Evolutionary conservation across 176 grass and related monocot species (phyloP), one percentile per base, ranked within the genome.

Genomic region (Carex pumila): DNA sequence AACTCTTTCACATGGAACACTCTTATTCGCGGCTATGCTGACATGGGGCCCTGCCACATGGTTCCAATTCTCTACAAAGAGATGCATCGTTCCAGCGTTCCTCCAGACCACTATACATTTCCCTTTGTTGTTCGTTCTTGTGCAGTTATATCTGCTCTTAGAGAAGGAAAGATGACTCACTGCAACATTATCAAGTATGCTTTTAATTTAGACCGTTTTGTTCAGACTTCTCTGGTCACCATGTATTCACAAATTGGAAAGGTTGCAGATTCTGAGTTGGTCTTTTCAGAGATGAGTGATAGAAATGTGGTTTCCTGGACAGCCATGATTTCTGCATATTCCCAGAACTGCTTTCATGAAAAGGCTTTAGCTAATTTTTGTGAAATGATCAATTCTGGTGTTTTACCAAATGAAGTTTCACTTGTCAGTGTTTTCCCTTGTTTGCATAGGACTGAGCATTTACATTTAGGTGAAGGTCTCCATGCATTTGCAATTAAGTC

Each of bases 1-100:
- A 89, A 94, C 7, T 86, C 88, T 30, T 93, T 91, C 80, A 89
- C 92, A 90, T 98, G 84, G 87, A 98, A 98, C 88, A 91, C 91
- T 29, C 86, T 98, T 65, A 86, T 98, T 61, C 91, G 92, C 58
- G 89, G 87, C 71, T 88, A 89, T 55, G 37, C 83, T 12, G 61
- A 75, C 75, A 63, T 32, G 17, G 79, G 86, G 36, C 86, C 83
- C 50, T 91, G 89, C 77, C 53, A 62, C 0, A 84, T 84, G 67
- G 70, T 90, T n/a, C 92, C 90, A 41, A 0, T 36, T 19, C 83
- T 97, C 52, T 97, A 97, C 85, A 88, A 36, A 31, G 58, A 58
- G 56, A 97, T 98, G 95, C 95, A 90, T 79, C 76, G 79, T 13
- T 34, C 67, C 2, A 83, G 92, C 25, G 71, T 90, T 30, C 83